phyloP scores from a whole-genome alignment of 176 grass and related monocot genomes.

The Hsuehochloa calcarea region DNA sequence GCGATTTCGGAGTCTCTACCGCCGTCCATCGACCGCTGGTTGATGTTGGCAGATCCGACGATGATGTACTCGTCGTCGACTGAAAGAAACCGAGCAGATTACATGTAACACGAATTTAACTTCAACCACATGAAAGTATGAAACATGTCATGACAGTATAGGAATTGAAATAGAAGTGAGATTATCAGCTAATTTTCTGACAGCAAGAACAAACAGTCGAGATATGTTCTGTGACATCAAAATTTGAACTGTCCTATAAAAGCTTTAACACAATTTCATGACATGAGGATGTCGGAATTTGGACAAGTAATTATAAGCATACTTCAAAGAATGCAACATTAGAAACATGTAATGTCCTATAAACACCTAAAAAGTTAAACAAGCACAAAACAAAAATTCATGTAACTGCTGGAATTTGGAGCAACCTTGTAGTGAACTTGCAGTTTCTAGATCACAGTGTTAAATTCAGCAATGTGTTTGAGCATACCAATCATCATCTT shows the following conservation, averaged over 20 bases:
- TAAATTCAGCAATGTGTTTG: neutral
- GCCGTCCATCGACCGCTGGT: slow-evolving; percentile 94
- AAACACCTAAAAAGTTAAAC: too few species aligned
- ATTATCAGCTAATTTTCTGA: slow-evolving; percentile 2
- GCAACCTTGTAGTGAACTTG: neutral
- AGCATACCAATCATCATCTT: slow-evolving; percentile 97
- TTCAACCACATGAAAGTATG: neutral
- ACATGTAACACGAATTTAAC: neutral
- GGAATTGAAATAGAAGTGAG: neutral
- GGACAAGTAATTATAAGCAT: too few species aligned
- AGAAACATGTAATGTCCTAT: too few species aligned
- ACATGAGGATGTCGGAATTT: too few species aligned
- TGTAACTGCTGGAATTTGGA: neutral
- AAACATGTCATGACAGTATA: slow-evolving; percentile 2
- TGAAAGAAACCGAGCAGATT: slow-evolving; percentile 34
- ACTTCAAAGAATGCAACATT: too few species aligned
- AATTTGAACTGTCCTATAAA: neutral
- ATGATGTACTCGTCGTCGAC: slow-evolving; percentile 96
- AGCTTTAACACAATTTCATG: too few species aligned
- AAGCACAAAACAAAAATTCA: too few species aligned
- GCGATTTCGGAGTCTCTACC: slow-evolving; percentile 83
- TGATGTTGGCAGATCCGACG: slow-evolving; percentile 87
- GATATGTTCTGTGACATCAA: neutral
- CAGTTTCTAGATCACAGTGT: neutral
- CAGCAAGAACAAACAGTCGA: neutral